Evolutionary conservation across 2,329 filamentous ascomycete species (phyloP).

Genomic region (Penicillium hesseltinei): DNA sequence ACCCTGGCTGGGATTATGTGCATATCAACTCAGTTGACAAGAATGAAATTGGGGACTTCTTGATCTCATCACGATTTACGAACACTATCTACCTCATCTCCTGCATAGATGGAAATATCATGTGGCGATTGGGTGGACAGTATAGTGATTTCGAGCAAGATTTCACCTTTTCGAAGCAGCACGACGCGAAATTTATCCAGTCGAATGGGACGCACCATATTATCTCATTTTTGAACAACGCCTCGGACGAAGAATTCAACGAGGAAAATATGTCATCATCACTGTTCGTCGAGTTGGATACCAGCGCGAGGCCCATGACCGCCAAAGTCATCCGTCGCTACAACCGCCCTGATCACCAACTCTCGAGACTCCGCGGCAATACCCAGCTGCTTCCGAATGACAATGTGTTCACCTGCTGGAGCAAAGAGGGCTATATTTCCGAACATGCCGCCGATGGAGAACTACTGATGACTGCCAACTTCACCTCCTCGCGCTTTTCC

Average conservation of each 20-base stretch:
- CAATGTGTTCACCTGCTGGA: constrained; percentile 40
- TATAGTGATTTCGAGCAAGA: constrained; percentile 30
- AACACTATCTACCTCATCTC: constrained; percentile 41
- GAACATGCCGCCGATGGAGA: constrained; percentile 33
- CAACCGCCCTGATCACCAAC: constrained; percentile 32
- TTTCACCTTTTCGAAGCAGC: constrained; percentile 38
- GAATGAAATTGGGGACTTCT: constrained; percentile 37
- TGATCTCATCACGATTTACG: constrained; percentile 41
- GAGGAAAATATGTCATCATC: constrained; percentile 31
- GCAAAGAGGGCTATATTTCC: constrained; percentile 33
- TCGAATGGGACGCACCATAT: constrained; percentile 30
- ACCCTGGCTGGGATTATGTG: constrained; percentile 36
- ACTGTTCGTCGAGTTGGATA: constrained; percentile 32
- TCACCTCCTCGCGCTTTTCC: constrained; percentile 31
- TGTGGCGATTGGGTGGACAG: constrained; percentile 40
- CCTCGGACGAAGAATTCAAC: constrained; percentile 28
- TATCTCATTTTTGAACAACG: constrained; percentile 38
- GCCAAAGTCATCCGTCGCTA: constrained; percentile 29
- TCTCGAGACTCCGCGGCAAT: constrained; percentile 37
- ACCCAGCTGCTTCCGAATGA: constrained; percentile 35
- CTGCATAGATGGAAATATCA: constrained; percentile 32
- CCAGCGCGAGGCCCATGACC: constrained; percentile 25
- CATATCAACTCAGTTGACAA: constrained; percentile 44
- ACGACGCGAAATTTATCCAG: constrained; percentile 37
- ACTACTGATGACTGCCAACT: constrained; percentile 34